Evolutionary conservation across 2,329 filamentous ascomycete species (phyloP).

Genomic region (Trichoderma koningii): DNA sequence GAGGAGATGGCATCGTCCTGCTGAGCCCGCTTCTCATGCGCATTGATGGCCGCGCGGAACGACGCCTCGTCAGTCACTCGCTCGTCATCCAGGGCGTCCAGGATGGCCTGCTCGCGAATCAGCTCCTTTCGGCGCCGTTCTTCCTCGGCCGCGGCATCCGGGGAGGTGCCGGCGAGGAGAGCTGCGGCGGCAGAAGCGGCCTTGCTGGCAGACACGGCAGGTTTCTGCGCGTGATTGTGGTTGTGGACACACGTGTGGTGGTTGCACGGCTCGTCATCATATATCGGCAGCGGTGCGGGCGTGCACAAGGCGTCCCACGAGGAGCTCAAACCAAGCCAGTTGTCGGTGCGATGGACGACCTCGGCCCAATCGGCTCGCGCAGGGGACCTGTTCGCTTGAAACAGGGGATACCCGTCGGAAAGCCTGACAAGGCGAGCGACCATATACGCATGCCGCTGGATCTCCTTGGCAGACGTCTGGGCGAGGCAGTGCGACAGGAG

Average conservation of each 20-base stretch:
- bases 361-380: constrained; percentile 81
- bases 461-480: constrained; percentile 76
- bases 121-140: constrained; percentile 59
- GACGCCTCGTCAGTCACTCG: constrained; percentile 66
- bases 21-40: constrained; percentile 59
- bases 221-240: constrained; percentile 26
- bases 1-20: constrained; percentile 47
- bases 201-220: constrained; percentile 25
- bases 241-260: background rate
- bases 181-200: constrained; percentile 36
- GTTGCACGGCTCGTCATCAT: constrained; percentile 26
- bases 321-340: constrained; percentile 67
- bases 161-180: constrained; percentile 28
- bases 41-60: constrained; percentile 64
- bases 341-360: constrained; percentile 65
- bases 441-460: constrained; percentile 79
- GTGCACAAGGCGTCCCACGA: constrained; percentile 73
- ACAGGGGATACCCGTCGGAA: constrained; percentile 78
- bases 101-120: constrained; percentile 64
- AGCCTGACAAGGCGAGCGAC: constrained; percentile 73
- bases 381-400: constrained; percentile 70
- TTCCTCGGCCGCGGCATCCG: constrained; percentile 33
- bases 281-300: constrained; percentile 54
- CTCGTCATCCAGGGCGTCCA: constrained; percentile 68
- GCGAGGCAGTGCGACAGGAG: constrained; percentile 77